Evolutionary conservation across 768 basidiomycete genomes (phyloP), one percentile per base, ranked within the genome.

Genomic region (Mycena polygramma): DNA sequence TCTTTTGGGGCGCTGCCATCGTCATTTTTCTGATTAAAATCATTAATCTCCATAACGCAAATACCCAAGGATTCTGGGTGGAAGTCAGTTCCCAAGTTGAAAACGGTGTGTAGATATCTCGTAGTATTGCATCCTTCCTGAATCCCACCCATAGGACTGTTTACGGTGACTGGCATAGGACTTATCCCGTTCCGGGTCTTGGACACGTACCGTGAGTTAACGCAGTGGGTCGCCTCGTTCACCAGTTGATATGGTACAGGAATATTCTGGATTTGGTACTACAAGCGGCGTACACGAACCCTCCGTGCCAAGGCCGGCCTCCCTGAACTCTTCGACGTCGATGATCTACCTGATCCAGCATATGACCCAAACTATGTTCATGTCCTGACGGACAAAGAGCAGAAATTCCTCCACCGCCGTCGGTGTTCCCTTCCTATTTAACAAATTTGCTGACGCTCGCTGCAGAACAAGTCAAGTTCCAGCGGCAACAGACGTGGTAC

Each of bases 1-100:
- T 91, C 0, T 95, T 96, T 75, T 96, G 94, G 94, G 94, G 95
- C 19, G 88, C 93, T 24, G 94, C 91, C 5, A 90, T 96, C 70
- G 92, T 95, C 17, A 79, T 95, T 60, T 91, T 95, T 79, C 80
- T 94, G 6, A 81, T 79, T 26, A 89, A 87, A 76, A 84, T 89
- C 53, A 94, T 95, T 78, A 89, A 93, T 75, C 80, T 93, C 5
- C 89, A 92, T 74, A 91, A 93, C 73, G 78, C 83, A 11, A 86
- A 92, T 63, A 87, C 84, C 0, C 91, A 95, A 80, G 90, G 91
- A 26, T 91, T 92, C 64, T 96, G 94, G 95, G 87, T 94, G 19
- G 93, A 95, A 80, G 84, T 94, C 52, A 87, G 87, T 53, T 91
- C 89, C 7, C 94, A 96, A 77, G 84, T 95, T 49, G 89, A 86